Base-by-base conservation (phyloP, 1,284 basidiomycete species). In the Malassezia cuniculi region DNA sequence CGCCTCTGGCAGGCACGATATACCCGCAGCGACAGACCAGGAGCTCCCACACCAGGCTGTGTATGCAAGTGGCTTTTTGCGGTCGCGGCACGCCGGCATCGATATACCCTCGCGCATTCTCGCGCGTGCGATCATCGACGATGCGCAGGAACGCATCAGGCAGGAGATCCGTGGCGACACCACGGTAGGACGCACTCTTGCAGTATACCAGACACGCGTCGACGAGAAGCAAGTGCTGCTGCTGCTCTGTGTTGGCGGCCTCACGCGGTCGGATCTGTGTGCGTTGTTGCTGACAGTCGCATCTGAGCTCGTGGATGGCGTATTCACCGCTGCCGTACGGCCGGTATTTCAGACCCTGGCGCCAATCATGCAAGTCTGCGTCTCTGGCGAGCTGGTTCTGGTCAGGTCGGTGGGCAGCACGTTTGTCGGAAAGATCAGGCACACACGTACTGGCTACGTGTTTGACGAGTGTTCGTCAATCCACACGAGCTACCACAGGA, bases 71-170 rank as follows among this genome's bases (percentile, higher is more conserved):
- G 5, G 11, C 32, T 45, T 45, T 19, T 18, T 45, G 14, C 36
- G 27, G 5, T 14, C 36, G 6, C 39, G 35, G 32, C 42, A 45
- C n/a, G 27, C 32, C 5, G 36, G 37, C 11, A 34, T 45, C n/a
- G 16, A 45, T 20, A 26, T 45, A 3, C 42, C 42, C 2, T 34
- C 42, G 10, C 36, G 30, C n/a, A 11, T 45, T 11, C 28, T 45
- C 3, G 27, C 42, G 6, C 7, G 20, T 5, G 16, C 37, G 16
- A 15, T 39, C 14, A 12, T 45, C 21, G 36, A 35, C 12, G 42
- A 45, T 22, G 42, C 34, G 14, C 36, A 39, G 15, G 14, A 10
- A 9, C 19, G 15, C 11, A 18, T 35, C 6, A 16, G 12, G 3
- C 36, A 45, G n/a, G 17, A 25, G 15, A 26, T 31, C 7, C 10